Base-by-base conservation (phyloP, 345 rosid species). In the Reutealis trisperma region DNA sequence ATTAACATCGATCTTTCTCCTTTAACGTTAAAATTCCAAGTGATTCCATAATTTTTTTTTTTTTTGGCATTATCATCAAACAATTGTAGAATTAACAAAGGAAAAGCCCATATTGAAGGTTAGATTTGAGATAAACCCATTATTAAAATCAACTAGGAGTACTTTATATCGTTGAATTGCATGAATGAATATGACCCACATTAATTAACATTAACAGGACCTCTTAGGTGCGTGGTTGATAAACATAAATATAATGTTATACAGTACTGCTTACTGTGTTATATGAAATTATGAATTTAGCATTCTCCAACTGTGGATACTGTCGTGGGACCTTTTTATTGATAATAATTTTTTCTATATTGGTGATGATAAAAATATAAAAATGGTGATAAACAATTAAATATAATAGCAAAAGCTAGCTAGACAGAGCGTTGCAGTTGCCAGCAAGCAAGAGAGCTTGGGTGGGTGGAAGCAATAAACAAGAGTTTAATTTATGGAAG, bases 391-490 rank as follows among this genome's bases (percentile, higher is more conserved):
- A 13, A 25, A 51, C 27, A 42, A 8, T 19, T 44, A 41, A 24
- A 22, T 24, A 63, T 15, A 10, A 24, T 27, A 2, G 18, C 42
- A 63, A 25, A 75, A 68, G 64, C 70, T 25, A 75, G 63, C 72
- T 34, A 75, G 76, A 4, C 19, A 13, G 13, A 15, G 18, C 14
- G 11, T 13, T 9, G 51, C 51, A 4, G 57, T 6, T 13, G 57
- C 81, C 22, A 62, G 71, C 44, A 61, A 55, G 27, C 24, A 27
- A 24, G 9, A 16, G 22, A 37, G 21, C 19, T 10, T 57, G 34
- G 85, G 85, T 83, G 77, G 88, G 80, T 86, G 85, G 70, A 79
- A 75, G 86, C 82, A 79, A 86, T 86, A 81, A 83, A 81, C 74
- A 64, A 75, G 63, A 49, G 47, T 59, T 59, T 41, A n/a, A 54